Percentiles rank a stretch among this genome's conserved stretches.
Conservation (phyloP, 768 basidiomycete species). For the Lentinus brumalis region DNA sequence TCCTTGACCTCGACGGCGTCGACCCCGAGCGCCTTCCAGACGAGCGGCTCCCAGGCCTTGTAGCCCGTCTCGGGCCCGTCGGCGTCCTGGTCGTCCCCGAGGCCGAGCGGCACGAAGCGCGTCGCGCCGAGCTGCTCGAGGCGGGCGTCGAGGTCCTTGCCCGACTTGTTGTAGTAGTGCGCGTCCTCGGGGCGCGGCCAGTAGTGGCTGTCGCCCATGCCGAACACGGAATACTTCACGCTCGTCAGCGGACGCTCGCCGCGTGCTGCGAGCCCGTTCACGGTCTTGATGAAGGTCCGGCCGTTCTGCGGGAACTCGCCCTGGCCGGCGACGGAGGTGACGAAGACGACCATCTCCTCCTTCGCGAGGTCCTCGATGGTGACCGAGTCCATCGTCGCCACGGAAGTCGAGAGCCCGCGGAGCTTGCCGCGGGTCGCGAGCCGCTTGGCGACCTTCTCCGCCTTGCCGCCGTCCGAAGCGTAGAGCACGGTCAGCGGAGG, state of each 20-base stretch:
- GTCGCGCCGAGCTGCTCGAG: conserved; percentile 80
- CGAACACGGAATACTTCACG: conserved; percentile 84
- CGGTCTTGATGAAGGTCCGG: conserved; percentile 81
- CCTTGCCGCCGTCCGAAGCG: conserved; percentile 91
- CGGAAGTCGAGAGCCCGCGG: conserved; percentile 75
- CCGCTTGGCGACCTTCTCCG: conserved; percentile 96
- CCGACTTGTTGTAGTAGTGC: conserved; percentile 98
- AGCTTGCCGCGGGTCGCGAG: conserved; percentile 81
- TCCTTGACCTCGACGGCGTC: conserved; percentile 86
- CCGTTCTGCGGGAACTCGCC: conserved; percentile 98
- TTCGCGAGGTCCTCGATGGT: conserved; percentile 71
- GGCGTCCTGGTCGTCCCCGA: conserved; percentile 97
- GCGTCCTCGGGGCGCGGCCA: conserved; percentile 97
- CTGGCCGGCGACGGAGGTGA: conserved; percentile 94
- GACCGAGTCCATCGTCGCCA: conserved; percentile 81
- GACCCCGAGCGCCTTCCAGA: conserved; percentile 96
- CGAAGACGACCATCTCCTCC: conserved; percentile 69
- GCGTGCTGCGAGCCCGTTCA: conserved; percentile 65
- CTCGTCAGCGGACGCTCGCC: conserved; percentile 62
- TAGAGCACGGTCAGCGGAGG: conserved; percentile 90
- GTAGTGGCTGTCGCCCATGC: conserved; percentile 97
- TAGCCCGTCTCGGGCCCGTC: conserved; percentile 97
- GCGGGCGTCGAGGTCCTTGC: conserved; percentile 84
- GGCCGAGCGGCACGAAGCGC: conserved; percentile 72
- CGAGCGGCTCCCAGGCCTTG: conserved; percentile 88